Base-by-base conservation (phyloP, 331 rosid genomes). In the Arachis monticola region DNA sequence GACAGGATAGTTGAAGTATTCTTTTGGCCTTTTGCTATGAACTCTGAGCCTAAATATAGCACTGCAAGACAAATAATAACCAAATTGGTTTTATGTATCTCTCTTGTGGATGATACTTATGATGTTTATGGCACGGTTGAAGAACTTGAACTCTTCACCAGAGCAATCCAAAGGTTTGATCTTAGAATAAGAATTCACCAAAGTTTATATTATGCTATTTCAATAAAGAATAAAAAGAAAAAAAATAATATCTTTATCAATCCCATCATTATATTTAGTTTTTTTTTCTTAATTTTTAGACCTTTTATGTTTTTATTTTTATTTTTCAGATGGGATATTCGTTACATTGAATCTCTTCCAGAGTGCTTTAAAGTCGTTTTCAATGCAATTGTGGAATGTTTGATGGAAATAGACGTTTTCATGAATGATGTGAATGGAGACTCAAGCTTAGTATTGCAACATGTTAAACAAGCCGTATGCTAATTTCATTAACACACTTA, bases 321-420 rank as follows among this genome's bases (percentile, higher is more conserved):
- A 2, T 35, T 35, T 35, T 35, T 70, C 81, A 87, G 89, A 53
- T 90, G 91, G 91, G 88, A 88, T 59, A 44, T 57, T n/a, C 45
- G 52, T 31, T 31, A 4, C 40, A 27, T 75, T 5, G 57, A 70
- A 57, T 44, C 67, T 45, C 86, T 90, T 9, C 87, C 88, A 0
- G 84, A 81, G 45, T 83, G 85, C 59, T 81, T 86, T 87, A 76
- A 84, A 73, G 7, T 30, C 2, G 66, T 45, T 22, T 88, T 83
- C 31, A 38, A 44, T 1, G 67, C 82, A 56, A 1, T 86, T 8
- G 45, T 76, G 4, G 40, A 35, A 3, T 64, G 8, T 83, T 46
- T 7, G 46, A 22, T 17, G 40, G 92, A 83, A 62, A 47, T 14
- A 1, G 27, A 22, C 27, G 27, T 22, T 22, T 22, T 22, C 27